Conservation (phyloP, 192 early-diverging fungal genomes). For the Jimgerdemannia flammicorona region DNA sequence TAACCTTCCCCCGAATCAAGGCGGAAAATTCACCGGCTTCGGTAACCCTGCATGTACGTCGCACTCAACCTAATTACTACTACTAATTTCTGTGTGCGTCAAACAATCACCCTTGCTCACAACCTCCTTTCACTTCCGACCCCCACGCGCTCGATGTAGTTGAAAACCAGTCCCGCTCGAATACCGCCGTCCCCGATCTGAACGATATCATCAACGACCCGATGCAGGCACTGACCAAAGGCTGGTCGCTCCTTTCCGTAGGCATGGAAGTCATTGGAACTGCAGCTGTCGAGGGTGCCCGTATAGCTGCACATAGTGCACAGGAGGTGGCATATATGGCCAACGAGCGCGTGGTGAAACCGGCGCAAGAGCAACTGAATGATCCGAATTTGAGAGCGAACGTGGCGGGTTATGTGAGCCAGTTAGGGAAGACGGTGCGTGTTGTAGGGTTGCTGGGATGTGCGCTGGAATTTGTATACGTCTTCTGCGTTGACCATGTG, state of each 20-base stretch:
- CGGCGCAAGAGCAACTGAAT: conserved; percentile 55
- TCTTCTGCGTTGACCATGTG: too few species aligned
- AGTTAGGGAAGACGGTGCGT: conserved; percentile 48
- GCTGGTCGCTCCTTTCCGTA: conserved; percentile 59
- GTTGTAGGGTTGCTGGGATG: neutral
- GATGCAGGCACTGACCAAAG: conserved; percentile 60
- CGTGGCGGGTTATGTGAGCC: conserved; percentile 56
- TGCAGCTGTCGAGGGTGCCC: conserved; percentile 44
- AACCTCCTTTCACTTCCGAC: conserved; percentile 22
- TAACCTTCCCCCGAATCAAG: conserved; percentile 67
- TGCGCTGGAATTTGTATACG: too few species aligned
- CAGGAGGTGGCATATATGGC: conserved; percentile 38
- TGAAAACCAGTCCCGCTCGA: conserved; percentile 6
- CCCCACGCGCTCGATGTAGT: conserved; percentile 10
- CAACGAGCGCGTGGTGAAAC: conserved; percentile 64
- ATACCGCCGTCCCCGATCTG: conserved; percentile 33
- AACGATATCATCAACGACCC: conserved; percentile 69
- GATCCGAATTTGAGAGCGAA: conserved; percentile 64
- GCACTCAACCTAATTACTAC: neutral
- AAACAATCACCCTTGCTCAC: conserved; percentile 1
- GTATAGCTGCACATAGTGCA: conserved; percentile 43
- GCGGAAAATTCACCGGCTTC: conserved; percentile 74
- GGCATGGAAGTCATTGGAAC: conserved; percentile 41
- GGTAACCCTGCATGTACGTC: conserved; percentile 50
- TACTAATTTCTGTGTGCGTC: neutral